Evolutionary conservation across 345 rosid species (phyloP).

Genomic region (Rhizophora mangle): DNA sequence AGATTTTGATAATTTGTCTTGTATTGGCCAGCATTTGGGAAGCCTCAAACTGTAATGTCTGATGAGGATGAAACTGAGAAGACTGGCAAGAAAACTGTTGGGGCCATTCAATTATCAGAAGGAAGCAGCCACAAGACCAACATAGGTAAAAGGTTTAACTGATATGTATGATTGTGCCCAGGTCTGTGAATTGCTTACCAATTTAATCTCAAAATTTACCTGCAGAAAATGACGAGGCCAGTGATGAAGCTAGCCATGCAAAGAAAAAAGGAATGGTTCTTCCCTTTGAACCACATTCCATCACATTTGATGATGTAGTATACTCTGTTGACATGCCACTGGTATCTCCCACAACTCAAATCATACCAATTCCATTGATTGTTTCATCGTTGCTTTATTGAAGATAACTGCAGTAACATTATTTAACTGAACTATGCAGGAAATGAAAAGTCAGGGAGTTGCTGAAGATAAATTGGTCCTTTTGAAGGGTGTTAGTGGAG

Average conservation of each 20-base stretch:
- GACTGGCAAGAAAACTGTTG: slow-evolving; percentile 19
- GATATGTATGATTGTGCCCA: neutral
- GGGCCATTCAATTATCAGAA: slow-evolving; percentile 29
- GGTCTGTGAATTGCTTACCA: neutral
- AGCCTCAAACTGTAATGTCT: slow-evolving; percentile 38
- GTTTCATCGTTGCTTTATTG: no score
- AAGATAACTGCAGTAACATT: neutral
- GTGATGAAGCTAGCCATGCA: slow-evolving; percentile 9
- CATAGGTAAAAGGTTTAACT: slow-evolving; percentile 22
- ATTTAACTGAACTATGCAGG: slow-evolving; percentile 28
- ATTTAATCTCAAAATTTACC: neutral
- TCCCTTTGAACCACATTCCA: slow-evolving; percentile 61
- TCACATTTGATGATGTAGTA: slow-evolving; percentile 52
- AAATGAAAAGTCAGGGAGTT: slow-evolving; percentile 58
- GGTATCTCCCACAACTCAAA: slow-evolving; percentile 30
- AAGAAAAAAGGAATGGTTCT: slow-evolving; percentile 59
- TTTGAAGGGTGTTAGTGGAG: slow-evolving; percentile 70
- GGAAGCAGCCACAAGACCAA: slow-evolving; percentile 13
- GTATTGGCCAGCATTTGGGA: slow-evolving; percentile 47
- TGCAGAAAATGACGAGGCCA: slow-evolving; percentile 8
- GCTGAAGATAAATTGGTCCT: slow-evolving; percentile 57
- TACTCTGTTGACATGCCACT: slow-evolving; percentile 74
- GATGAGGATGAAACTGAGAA: slow-evolving; percentile 38
- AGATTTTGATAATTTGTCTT: neutral
- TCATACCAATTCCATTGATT: neutral